Evolutionary conservation across 306 rosid species (phyloP).

Genomic region (Herpetospermum pedunculosum): DNA sequence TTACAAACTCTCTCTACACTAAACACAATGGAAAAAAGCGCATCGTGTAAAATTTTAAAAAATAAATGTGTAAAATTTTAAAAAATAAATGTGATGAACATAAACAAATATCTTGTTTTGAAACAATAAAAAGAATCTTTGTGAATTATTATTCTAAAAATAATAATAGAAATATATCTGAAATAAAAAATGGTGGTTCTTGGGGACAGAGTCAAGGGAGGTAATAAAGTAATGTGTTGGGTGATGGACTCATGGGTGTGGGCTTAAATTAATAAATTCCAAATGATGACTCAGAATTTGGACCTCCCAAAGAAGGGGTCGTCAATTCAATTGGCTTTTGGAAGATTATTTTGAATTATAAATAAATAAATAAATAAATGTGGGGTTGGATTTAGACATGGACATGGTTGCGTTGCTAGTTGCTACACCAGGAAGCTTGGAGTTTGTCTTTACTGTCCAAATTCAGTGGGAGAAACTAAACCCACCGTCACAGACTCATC

Average conservation of each 20-base stretch:
- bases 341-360: background rate
- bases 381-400: background rate
- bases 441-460: slow-evolving; percentile 9
- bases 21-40: too few relatives aligned
- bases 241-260: too few relatives aligned
- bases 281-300: background rate
- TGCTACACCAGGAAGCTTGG: slow-evolving; percentile 8
- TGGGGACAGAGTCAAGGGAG: too few relatives aligned
- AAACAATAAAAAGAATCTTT: too few relatives aligned
- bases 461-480: slow-evolving; percentile 5
- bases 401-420: slow-evolving; percentile 3
- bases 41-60: too few relatives aligned
- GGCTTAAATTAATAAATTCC: background rate
- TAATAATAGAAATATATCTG: too few relatives aligned
- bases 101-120: too few relatives aligned
- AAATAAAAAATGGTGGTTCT: too few relatives aligned
- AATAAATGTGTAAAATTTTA: too few relatives aligned
- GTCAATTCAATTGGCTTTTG: background rate
- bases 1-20: too few relatives aligned
- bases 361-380: background rate
- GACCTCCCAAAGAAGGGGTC: background rate
- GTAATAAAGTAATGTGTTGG: background rate
- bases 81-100: too few relatives aligned
- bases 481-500: background rate
- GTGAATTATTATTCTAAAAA: too few relatives aligned